Evolutionary conservation across 306 rosid species (phyloP), one percentile per base, ranked within the genome.

Genomic region (Vigna unguiculata): DNA sequence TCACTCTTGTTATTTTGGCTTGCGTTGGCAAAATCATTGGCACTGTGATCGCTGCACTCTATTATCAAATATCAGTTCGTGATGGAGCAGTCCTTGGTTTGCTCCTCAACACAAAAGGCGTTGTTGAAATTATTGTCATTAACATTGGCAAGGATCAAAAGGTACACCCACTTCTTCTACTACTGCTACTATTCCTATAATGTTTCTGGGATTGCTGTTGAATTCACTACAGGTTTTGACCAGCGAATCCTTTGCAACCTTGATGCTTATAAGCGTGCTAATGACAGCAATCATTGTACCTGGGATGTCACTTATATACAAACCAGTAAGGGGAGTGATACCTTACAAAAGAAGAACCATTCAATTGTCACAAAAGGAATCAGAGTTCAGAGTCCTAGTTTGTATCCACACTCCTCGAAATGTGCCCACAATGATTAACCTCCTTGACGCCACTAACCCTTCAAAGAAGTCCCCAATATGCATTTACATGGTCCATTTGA

Each of bases 91-190:
- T 92, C 7, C 90, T 92, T 16, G 99, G 97, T 28, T 73, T 95
- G 76, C 97, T 95, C 73, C 89, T 92, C 97, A 95, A 95, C 86
- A 82, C 97, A 10, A 95, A 92, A 69, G 99, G 99, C 79, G 92
- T 95, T 19, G 72, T 95, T 6, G 99, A 95, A 71, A 78, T 95
- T 80, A 82, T 92, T 7, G 88, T 95, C 57, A 91, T 95, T 51
- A 95, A 91, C 40, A 89, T 95, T 4, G 97, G 97, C 5, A 90
- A 80, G 72, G 97, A 95, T 69, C 92, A 86, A 5, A 81, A 91
- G 86, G 97, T 90, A 80, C 36, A 4, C 6, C 0, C 4, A 32
- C 54, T 32, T n/a, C 9, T 22, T n/a, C 9, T 22, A 7, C 43
- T 77, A 13, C n/a, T 66, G 9, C 10, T 40, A 40, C 13, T 40